phyloP scores from a whole-genome alignment of 2,329 filamentous ascomycete species.

The Diaporthe sp. region DNA sequence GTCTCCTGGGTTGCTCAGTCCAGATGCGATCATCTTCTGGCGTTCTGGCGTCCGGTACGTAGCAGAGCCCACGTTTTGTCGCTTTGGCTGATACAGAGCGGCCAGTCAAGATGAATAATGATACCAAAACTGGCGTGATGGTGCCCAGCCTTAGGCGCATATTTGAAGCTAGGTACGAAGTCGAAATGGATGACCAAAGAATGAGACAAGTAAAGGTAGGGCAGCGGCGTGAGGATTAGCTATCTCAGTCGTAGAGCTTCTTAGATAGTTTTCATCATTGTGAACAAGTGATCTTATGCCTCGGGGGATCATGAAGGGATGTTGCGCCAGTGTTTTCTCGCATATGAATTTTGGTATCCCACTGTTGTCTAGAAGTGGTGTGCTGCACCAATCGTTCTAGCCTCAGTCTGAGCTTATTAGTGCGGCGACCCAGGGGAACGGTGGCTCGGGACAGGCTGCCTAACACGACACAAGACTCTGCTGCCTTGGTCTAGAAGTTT shows the following conservation, averaged over 20 bases:
- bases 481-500: slow-evolving; percentile 42
- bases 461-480: neutral
- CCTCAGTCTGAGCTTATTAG: neutral
- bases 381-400: neutral
- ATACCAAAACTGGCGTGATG: neutral
- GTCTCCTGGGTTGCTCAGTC: slow-evolving; percentile 66
- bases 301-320: neutral
- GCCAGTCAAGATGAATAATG: neutral
- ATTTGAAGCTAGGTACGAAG: neutral
- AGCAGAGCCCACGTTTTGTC: slow-evolving; percentile 80
- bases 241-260: neutral
- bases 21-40: slow-evolving; percentile 77
- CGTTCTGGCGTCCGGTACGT: slow-evolving; percentile 68
- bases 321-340: neutral
- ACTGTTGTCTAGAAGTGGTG: neutral
- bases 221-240: neutral
- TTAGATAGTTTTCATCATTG: no score
- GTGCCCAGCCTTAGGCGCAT: neutral
- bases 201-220: no score
- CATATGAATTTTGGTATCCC: neutral
- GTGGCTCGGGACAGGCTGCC: neutral
- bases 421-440: neutral
- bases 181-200: neutral
- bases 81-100: slow-evolving; percentile 50
- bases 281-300: neutral